Evolutionary conservation across 441 rosid genomes (phyloP).

Genomic region (Aleurites moluccanus): DNA sequence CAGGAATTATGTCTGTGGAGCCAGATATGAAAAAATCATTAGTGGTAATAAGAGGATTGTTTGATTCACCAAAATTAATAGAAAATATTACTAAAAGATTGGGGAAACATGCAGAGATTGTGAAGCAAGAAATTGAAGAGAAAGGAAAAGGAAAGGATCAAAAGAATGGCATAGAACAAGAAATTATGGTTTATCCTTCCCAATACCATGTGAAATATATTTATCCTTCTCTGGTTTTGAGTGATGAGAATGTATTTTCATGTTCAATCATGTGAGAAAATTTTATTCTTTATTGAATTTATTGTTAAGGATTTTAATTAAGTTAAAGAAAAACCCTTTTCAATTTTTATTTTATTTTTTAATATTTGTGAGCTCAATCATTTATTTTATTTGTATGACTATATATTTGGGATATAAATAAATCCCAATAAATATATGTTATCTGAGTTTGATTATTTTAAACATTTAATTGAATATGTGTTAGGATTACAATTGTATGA

Average conservation of each 20-base stretch:
- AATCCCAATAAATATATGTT: no score
- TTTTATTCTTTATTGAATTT: neutral
- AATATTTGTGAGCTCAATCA: no score
- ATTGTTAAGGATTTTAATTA: no score
- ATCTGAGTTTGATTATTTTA: no score
- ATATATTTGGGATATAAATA: no score
- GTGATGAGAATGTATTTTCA: slow-evolving; percentile 49
- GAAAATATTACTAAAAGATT: slow-evolving; percentile 33
- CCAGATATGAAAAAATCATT: slow-evolving; percentile 45
- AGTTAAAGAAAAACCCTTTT: no score
- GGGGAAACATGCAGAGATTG: slow-evolving; percentile 47
- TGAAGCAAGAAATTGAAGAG: slow-evolving; percentile 25
- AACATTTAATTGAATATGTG: no score
- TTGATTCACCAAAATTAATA: slow-evolving; percentile 46
- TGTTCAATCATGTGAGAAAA: slow-evolving; percentile 48
- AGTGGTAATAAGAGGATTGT: slow-evolving; percentile 45
- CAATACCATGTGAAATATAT: slow-evolving; percentile 24
- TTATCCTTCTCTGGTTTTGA: slow-evolving; percentile 36
- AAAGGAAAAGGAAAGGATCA: slow-evolving; percentile 9
- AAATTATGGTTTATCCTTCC: slow-evolving; percentile 39
- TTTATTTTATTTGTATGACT: no score
- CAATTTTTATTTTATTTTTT: no score
- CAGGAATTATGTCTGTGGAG: slow-evolving; percentile 48
- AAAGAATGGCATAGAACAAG: slow-evolving; percentile 15
- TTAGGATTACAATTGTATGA: no score